Conservation (phyloP, 2,329 filamentous ascomycete species). For the Beauveria asiatica region DNA sequence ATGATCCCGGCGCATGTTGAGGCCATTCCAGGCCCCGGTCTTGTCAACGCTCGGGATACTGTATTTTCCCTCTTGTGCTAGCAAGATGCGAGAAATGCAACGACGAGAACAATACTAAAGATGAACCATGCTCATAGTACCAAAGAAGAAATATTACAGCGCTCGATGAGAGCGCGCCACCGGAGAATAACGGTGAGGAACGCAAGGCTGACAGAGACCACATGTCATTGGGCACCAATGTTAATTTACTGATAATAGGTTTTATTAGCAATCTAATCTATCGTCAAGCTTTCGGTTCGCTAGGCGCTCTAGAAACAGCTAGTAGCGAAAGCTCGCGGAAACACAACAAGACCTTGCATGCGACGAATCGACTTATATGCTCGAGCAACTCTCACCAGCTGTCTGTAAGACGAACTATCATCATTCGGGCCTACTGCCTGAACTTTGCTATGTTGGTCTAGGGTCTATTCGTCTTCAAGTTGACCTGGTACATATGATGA, state of each 20-base stretch:
- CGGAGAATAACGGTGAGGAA: background rate
- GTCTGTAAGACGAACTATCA: no score
- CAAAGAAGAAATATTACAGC: no score
- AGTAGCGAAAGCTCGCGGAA: background rate
- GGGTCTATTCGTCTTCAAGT: no score
- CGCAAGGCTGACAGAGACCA: background rate
- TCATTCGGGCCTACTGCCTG: no score
- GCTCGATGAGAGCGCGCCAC: background rate
- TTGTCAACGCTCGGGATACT: no score
- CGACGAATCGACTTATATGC: background rate
- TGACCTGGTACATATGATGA: no score
- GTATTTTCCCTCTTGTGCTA: no score
- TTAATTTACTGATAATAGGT: background rate
- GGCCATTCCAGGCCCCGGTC: background rate
- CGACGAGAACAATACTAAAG: no score
- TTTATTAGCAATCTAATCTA: background rate
- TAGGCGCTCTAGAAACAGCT: background rate
- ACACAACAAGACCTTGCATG: background rate
- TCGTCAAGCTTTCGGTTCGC: background rate
- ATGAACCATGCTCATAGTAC: no score
- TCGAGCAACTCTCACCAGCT: no score
- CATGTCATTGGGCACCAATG: background rate
- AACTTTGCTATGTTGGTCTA: no score
- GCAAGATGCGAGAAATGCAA: no score
- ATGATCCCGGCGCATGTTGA: background rate